Evolutionary conservation across 805 yeast species (phyloP).

Genomic region (Wickerhamiella allomyrinae): DNA sequence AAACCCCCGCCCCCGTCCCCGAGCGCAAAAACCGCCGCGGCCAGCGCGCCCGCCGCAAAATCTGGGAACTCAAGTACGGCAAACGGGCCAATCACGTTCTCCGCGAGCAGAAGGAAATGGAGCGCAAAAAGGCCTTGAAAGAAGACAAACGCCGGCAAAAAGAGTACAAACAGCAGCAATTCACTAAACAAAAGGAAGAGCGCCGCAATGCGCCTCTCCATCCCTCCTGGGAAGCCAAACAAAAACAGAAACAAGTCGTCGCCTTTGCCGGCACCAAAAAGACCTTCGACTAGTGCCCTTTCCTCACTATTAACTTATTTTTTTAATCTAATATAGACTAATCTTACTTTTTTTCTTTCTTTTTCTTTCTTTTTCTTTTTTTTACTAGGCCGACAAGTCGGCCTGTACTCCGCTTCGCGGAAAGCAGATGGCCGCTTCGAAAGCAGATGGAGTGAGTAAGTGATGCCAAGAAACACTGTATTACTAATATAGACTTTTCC

Average conservation of each 20-base stretch:
- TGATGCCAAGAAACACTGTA: too few species aligned
- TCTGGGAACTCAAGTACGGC: conserved; percentile 91
- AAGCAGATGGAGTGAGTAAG: too few species aligned
- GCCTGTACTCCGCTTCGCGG: too few species aligned
- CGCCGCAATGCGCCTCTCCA: conserved; percentile 36
- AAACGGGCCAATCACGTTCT: conserved; percentile 66
- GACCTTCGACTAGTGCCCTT: conserved; percentile 38
- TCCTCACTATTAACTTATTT: not conserved
- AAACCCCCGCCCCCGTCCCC: conserved; percentile 12
- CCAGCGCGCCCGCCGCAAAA: conserved; percentile 90
- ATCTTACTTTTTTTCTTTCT: too few species aligned
- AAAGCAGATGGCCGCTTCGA: too few species aligned
- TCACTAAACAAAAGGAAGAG: conserved; percentile 19
- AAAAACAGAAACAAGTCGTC: conserved; percentile 53
- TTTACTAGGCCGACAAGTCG: too few species aligned
- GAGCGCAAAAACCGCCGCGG: conserved; percentile 81
- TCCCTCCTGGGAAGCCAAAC: conserved; percentile 98
- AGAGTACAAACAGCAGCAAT: conserved; percentile 9
- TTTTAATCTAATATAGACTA: too few species aligned
- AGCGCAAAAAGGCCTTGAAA: conserved; percentile 32
- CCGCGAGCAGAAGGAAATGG: conserved; percentile 42
- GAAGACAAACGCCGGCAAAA: conserved; percentile 8
- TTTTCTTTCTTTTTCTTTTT: too few species aligned
- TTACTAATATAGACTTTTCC: too few species aligned
- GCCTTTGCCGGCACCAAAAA: conserved; percentile 78